Conservation (phyloP, 2,329 filamentous ascomycete species). For the Penicillium glabrum region DNA sequence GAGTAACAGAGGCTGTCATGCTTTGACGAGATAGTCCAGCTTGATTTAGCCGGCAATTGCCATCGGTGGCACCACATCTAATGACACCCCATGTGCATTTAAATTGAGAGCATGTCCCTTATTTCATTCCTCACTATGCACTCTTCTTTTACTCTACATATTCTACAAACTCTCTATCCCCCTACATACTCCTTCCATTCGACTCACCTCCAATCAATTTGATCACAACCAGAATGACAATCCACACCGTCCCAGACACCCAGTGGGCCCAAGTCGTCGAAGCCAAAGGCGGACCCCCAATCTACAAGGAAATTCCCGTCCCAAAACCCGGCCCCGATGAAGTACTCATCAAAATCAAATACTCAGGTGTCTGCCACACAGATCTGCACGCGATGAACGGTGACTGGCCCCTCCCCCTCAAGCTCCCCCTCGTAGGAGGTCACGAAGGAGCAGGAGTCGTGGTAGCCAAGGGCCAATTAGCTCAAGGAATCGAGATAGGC, state of each 20-base stretch:
- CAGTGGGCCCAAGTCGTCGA: constrained; percentile 94
- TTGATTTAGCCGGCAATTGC: constrained; percentile 1
- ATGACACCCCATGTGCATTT: not conserved
- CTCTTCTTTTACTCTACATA: not conserved
- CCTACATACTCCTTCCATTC: not conserved
- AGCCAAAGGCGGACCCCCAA: constrained; percentile 69
- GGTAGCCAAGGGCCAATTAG: constrained; percentile 74
- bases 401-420: constrained; percentile 83
- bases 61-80: constrained; percentile 13
- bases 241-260: constrained; percentile 64
- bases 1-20: not conserved
- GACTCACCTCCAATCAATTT: not conserved
- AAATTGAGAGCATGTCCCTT: not conserved
- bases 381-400: constrained; percentile 80
- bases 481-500: constrained; percentile 75
- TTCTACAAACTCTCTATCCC: not conserved
- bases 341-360: constrained; percentile 89
- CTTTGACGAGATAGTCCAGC: not conserved
- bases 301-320: constrained; percentile 67
- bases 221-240: constrained; percentile 10
- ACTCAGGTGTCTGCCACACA: constrained; percentile 87
- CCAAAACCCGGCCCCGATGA: constrained; percentile 80
- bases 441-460: constrained; percentile 78
- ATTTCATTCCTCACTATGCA: not conserved
- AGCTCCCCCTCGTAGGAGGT: constrained; percentile 82